Conservation (phyloP, 768 basidiomycete species). For the Termitomyces sp. region DNA sequence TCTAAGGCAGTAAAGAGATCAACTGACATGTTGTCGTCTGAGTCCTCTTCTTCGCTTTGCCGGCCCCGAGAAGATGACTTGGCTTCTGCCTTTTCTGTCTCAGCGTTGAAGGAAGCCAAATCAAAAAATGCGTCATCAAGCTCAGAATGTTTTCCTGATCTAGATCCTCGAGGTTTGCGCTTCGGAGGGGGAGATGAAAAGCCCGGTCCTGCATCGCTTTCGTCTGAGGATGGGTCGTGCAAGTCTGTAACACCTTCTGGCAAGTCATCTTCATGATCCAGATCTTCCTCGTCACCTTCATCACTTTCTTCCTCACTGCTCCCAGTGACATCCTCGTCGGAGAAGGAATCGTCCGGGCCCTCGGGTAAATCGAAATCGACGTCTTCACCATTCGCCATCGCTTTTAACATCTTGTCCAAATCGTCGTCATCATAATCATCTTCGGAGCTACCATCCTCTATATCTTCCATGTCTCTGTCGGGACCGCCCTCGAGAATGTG, state of each 20-base stretch:
- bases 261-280: slow-evolving; percentile 12
- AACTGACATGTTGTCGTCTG: slow-evolving; percentile 43
- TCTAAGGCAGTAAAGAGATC: slow-evolving; percentile 67
- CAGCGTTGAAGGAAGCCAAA: slow-evolving; percentile 80
- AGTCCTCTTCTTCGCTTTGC: slow-evolving; percentile 43
- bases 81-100: slow-evolving; percentile 76
- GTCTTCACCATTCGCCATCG: slow-evolving; percentile 25
- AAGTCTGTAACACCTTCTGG: slow-evolving; percentile 23
- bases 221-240: slow-evolving; percentile 32
- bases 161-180: slow-evolving; percentile 13
- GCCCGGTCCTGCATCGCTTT: slow-evolving; percentile 24
- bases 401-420: slow-evolving; percentile 21
- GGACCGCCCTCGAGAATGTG: slow-evolving; percentile 47
- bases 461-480: slow-evolving; percentile 23
- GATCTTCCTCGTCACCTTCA: slow-evolving; percentile 21
- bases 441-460: slow-evolving; percentile 21
- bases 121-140: slow-evolving; percentile 92
- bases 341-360: slow-evolving; percentile 20
- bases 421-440: slow-evolving; percentile 26
- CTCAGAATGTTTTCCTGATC: slow-evolving; percentile 21
- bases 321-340: slow-evolving; percentile 13
- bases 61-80: slow-evolving; percentile 53
- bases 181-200: slow-evolving; percentile 19
- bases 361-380: slow-evolving; percentile 25
- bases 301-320: slow-evolving; percentile 18